Conservation (phyloP, 73 alveolate genomes). For the Blepharisma japonicum region DNA sequence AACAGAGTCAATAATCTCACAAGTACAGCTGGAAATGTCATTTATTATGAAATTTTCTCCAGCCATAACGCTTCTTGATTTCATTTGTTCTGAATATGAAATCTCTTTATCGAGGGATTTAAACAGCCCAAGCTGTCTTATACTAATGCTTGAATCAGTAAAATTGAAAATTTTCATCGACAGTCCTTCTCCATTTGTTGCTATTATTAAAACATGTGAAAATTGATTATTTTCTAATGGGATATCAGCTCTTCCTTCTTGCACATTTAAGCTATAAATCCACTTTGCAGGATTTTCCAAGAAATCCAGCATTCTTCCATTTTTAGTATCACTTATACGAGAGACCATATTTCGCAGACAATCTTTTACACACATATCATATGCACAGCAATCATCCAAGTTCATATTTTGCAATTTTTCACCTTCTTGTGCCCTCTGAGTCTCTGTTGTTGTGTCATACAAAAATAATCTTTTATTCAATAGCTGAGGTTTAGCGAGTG, state of each 20-base stretch:
- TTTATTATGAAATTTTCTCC: slow-evolving; percentile 10
- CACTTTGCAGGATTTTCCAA: too few relatives aligned
- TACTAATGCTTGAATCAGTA: slow-evolving; percentile 3
- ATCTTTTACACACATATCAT: too few relatives aligned
- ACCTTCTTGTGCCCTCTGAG: slow-evolving; percentile 64
- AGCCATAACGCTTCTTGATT: background rate
- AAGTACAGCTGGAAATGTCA: slow-evolving; percentile 37
- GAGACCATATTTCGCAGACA: too few relatives aligned
- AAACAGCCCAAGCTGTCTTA: slow-evolving; percentile 28
- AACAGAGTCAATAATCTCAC: slow-evolving; percentile 47
- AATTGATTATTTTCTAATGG: background rate
- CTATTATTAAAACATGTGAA: background rate
- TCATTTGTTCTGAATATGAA: slow-evolving; percentile 27
- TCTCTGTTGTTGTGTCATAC: slow-evolving; percentile 62
- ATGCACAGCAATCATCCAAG: background rate
- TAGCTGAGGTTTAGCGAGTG: slow-evolving; percentile 53
- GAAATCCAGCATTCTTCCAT: too few relatives aligned
- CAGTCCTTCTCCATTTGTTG: background rate
- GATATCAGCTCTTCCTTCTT: background rate
- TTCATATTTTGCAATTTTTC: slow-evolving; percentile 35
- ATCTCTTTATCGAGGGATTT: slow-evolving; percentile 8
- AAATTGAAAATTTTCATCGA: background rate
- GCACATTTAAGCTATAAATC: too few relatives aligned
- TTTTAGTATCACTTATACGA: too few relatives aligned
- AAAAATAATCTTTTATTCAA: slow-evolving; percentile 38